Evolutionary conservation across 1,139 yeast species (phyloP).

Genomic region (Wickerhamomyces sp.): DNA sequence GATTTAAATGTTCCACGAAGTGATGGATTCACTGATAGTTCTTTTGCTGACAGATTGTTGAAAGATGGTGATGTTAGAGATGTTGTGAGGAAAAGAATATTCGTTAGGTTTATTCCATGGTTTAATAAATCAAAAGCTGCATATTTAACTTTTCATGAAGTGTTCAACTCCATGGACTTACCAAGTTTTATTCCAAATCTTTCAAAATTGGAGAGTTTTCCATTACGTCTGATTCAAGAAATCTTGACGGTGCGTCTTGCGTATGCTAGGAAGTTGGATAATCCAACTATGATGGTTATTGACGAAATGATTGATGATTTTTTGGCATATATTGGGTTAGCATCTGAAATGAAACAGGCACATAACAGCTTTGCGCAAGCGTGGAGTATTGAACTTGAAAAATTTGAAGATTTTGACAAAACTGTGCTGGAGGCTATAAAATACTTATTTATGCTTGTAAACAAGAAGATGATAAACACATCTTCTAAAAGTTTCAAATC

Average conservation of each 20-base stretch:
- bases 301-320: constrained; percentile 92
- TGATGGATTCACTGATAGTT: constrained; percentile 50
- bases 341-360: constrained; percentile 70
- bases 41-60: constrained; percentile 81
- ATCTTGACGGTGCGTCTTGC: constrained; percentile 69
- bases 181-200: constrained; percentile 73
- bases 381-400: constrained; percentile 69
- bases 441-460: constrained; percentile 66
- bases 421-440: constrained; percentile 72
- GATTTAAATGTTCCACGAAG: constrained; percentile 44
- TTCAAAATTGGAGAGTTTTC: constrained; percentile 64
- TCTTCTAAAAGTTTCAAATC: constrained; percentile 73
- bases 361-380: constrained; percentile 68
- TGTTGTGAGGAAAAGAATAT: constrained; percentile 50
- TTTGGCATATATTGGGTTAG: constrained; percentile 69
- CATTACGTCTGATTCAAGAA: constrained; percentile 77
- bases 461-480: constrained; percentile 74
- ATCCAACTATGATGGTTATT: constrained; percentile 93
- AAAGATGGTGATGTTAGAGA: constrained; percentile 80
- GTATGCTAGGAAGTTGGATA: constrained; percentile 74
- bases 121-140: constrained; percentile 76
- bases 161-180: constrained; percentile 64
- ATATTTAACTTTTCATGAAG: constrained; percentile 56
- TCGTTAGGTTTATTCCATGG: constrained; percentile 38
- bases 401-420: constrained; percentile 67